These are phyloP conservation scores for Xylariales sp. DNA, from an alignment of 2,329 filamentous ascomycete species.

Conservation along the genomic window DNA sequence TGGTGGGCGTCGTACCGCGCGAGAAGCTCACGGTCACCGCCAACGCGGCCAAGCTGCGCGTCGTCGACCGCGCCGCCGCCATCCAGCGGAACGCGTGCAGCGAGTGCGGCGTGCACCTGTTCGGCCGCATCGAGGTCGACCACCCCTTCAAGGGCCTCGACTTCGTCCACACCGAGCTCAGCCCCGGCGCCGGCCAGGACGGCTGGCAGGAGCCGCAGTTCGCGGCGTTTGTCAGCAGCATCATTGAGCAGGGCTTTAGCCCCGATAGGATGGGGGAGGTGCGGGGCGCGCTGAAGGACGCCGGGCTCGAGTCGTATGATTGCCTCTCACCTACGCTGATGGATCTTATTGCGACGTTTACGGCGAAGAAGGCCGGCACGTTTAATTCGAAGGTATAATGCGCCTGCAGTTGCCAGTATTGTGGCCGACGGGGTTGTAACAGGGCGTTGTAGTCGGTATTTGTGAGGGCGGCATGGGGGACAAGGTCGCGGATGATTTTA, in stretches of 20 bases:
- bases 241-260: conserved; percentile 75
- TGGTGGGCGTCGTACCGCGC: conserved; percentile 70
- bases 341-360: conserved; percentile 60
- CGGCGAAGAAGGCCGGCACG: conserved; percentile 59
- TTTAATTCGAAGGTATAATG: conserved; percentile 20
- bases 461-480: too few relatives aligned
- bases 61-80: conserved; percentile 57
- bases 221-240: conserved; percentile 73
- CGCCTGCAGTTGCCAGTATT: too few relatives aligned
- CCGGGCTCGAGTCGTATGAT: conserved; percentile 73
- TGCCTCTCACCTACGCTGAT: conserved; percentile 70
- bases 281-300: conserved; percentile 61
- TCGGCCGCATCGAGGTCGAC: conserved; percentile 71
- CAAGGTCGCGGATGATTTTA: too few relatives aligned
- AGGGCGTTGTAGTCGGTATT: too few relatives aligned
- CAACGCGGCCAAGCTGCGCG: conserved; percentile 65
- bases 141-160: conserved; percentile 77
- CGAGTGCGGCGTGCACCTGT: conserved; percentile 71
- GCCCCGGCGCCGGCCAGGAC: conserved; percentile 57
- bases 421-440: too few relatives aligned
- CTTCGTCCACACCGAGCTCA: conserved; percentile 73
- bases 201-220: conserved; percentile 81
- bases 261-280: conserved; percentile 66
- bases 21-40: conserved; percentile 67
- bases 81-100: conserved; percentile 72